Base-by-base conservation (phyloP, 345 rosid genomes). In the Chamaenerion angustifolium region DNA sequence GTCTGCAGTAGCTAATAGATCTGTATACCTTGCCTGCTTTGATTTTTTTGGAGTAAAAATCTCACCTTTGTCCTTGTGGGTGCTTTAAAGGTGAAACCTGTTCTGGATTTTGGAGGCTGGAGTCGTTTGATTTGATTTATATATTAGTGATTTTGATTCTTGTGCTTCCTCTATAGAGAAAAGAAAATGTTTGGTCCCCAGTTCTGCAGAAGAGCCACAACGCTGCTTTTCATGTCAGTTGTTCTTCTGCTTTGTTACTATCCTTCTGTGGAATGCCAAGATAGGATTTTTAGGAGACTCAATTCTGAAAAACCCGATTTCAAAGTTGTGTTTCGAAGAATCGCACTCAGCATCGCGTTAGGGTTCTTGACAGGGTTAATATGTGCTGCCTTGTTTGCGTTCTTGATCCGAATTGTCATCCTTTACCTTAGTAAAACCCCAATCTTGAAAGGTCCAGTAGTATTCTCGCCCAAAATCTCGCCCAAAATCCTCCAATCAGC, bases 371-470 rank as follows among this genome's bases (percentile, higher is more conserved):
- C 89, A 0, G 97, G 93, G 9, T 55, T 78, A 54, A 40, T 66
- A 25, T 79, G 73, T 6, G 80, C 92, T 42, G 2, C 78, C 55
- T 59, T 73, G 37, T 60, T 76, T 55, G 96, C 88, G 45, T 76
- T 70, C 50, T 49, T 76, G 6, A 67, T 86, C 44, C 74, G 78
- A 44, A 57, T 58, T 71, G 51, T 76, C 9, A 70, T 81, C 52
- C 67, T 66, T 12, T 90, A 70, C 82, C 73, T 90, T 64, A 80
- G 62, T 70, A 66, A 69, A 57, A 81, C 96, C 1, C 98, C 96
- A 51, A 75, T 86, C 44, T 86, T 90, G 66, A 86, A 78, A 69
- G 98, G 98, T 9, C 96, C 96, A 6, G 98, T 90, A 3, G 71
- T 84, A 35, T 83, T 90, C 62, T 82, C 96, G 8, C 98, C 94